Percentiles rank a stretch among this genome's conserved stretches.
These are phyloP conservation scores for Sutorius eximius DNA, from an alignment of 1,284 basidiomycete genomes.

Conservation along the genomic window DNA sequence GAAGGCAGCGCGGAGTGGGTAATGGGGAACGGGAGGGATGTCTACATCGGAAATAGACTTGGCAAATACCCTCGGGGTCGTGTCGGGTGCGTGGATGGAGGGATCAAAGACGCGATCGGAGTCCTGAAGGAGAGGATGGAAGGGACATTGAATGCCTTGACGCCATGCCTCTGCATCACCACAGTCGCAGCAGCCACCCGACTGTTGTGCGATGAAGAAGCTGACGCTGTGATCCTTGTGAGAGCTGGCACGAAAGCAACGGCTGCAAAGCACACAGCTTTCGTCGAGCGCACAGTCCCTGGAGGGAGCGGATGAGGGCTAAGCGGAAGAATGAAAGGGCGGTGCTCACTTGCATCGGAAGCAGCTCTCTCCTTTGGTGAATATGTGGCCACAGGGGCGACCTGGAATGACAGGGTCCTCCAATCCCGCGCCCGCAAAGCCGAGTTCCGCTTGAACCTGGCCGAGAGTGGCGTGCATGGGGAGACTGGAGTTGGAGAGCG, in stretches of 20 bases:
- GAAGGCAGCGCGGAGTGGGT: constrained; percentile 54
- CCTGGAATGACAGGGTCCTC: constrained; percentile 61
- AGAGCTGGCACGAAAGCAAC: constrained; percentile 83
- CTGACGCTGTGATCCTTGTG: constrained; percentile 87
- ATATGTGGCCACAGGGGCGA: constrained; percentile 72
- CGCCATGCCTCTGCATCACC: constrained; percentile 89
- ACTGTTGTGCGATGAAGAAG: constrained; percentile 88
- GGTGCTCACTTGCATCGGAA: constrained; percentile 85
- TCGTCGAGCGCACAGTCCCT: constrained; percentile 90
- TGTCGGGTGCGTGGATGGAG: constrained; percentile 18
- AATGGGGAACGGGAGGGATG: constrained; percentile 57
- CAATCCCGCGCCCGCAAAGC: constrained; percentile 55
- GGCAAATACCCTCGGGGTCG: constrained; percentile 38
- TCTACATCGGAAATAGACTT: constrained; percentile 44
- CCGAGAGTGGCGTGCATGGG: constrained; percentile 61
- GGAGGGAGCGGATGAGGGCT: constrained; percentile 2
- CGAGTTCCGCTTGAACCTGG: constrained; percentile 61
- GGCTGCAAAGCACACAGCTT: constrained; percentile 84
- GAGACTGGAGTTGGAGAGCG: constrained; percentile 57
- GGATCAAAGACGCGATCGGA: constrained; percentile 10
- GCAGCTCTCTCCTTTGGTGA: constrained; percentile 83
- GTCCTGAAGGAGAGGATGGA: constrained; percentile 50
- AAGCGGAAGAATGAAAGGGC: too few relatives aligned
- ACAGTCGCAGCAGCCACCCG: constrained; percentile 91
- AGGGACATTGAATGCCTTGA: constrained; percentile 62